These are phyloP conservation scores for Globisporangium splendens DNA, from an alignment of 352 stramenopile species.

Conservation along the genomic window DNA sequence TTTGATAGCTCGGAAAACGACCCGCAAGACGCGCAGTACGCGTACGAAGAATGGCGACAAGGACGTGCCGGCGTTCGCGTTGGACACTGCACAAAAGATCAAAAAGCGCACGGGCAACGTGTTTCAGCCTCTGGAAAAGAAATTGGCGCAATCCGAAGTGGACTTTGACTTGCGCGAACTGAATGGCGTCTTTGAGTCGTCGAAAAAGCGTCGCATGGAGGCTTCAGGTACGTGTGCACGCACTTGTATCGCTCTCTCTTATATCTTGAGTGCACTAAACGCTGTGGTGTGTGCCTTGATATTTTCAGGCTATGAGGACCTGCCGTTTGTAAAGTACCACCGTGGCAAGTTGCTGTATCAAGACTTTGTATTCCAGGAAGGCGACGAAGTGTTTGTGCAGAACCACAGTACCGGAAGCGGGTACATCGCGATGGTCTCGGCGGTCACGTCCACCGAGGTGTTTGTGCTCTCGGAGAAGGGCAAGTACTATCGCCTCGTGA, in stretches of 20 bases:
- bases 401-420: slow-evolving; percentile 50
- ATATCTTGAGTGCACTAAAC: too few species aligned
- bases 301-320: slow-evolving; percentile 29
- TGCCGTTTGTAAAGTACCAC: slow-evolving; percentile 60
- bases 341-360: slow-evolving; percentile 74
- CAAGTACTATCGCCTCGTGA: slow-evolving; percentile 69
- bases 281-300: not conserved
- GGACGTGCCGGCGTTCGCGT: slow-evolving; percentile 16
- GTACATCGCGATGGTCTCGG: slow-evolving; percentile 69
- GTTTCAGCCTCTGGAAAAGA: slow-evolving; percentile 72
- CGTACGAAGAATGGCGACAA: slow-evolving; percentile 49
- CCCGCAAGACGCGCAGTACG: slow-evolving; percentile 72
- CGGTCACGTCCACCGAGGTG: slow-evolving; percentile 64
- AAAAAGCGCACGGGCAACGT: slow-evolving; percentile 66
- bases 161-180: slow-evolving; percentile 71
- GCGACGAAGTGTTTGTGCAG: slow-evolving; percentile 74
- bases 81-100: slow-evolving; percentile 65
- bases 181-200: slow-evolving; percentile 34
- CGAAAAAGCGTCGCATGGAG: slow-evolving; percentile 73
- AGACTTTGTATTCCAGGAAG: slow-evolving; percentile 74
- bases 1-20: slow-evolving; percentile 54
- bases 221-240: slow-evolving; percentile 13
- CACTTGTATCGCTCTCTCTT: too few species aligned
- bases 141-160: slow-evolving; percentile 64
- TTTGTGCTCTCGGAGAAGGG: slow-evolving; percentile 80